These are phyloP conservation scores for Tulasnella sp. DNA, from an alignment of 768 basidiomycete genomes.

Conservation along the genomic window DNA sequence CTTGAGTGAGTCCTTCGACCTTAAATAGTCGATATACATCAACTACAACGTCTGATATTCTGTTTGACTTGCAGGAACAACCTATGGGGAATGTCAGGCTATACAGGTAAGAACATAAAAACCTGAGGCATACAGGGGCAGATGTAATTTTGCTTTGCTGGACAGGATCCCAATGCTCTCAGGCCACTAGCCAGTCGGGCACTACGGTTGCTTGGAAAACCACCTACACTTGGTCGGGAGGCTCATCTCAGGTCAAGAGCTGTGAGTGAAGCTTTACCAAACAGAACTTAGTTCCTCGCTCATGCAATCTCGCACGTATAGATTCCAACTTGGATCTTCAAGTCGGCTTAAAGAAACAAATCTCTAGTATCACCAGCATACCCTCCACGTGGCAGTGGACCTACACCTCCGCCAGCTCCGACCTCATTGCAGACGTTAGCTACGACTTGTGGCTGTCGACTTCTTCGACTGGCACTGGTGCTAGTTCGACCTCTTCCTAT, in stretches of 20 bases:
- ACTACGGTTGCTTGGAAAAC: not conserved
- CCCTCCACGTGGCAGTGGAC: not conserved
- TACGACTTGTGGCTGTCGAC: constrained; percentile 16
- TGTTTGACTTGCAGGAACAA: not conserved
- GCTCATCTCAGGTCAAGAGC: constrained; percentile 13
- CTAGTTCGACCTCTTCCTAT: constrained; percentile 6
- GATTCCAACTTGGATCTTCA: constrained; percentile 11
- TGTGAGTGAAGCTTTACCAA: not conserved
- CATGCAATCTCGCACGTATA: not conserved
- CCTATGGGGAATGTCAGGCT: not conserved
- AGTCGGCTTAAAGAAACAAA: not conserved
- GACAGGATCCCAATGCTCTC: constrained; percentile 5
- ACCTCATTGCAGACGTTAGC: constrained; percentile 13
- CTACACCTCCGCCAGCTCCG: constrained; percentile 5
- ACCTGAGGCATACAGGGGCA: not conserved
- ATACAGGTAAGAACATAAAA: not conserved
- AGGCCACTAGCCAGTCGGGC: not conserved
- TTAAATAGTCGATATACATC: not conserved
- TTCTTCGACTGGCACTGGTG: not conserved
- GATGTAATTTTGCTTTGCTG: not conserved
- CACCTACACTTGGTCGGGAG: constrained; percentile 13
- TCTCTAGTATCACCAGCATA: constrained; percentile 4
- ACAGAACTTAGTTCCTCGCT: not conserved
- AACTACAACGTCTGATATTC: no score
- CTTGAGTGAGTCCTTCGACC: not conserved